phyloP scores from a whole-genome alignment of 1,284 basidiomycete species.

The Ustilago hordei region DNA sequence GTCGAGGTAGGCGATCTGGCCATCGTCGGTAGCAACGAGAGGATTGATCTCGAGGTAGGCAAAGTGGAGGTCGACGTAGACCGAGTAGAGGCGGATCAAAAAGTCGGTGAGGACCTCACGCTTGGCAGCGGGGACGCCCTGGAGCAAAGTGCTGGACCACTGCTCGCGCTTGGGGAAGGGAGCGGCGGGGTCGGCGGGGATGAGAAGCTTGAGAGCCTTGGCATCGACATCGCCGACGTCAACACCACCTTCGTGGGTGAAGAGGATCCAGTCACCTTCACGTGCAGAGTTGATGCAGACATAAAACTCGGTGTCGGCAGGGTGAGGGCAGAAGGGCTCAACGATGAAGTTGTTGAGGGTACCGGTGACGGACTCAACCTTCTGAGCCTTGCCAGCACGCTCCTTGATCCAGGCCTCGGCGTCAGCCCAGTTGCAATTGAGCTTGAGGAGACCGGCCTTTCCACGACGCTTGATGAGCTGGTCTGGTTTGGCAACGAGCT shows the following conservation, averaged over 20 bases:
- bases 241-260: slow-evolving; percentile 98
- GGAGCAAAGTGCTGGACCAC: slow-evolving; percentile 63
- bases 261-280: slow-evolving; percentile 95
- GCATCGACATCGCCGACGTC: slow-evolving; percentile 98
- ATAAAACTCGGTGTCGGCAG: slow-evolving; percentile 94
- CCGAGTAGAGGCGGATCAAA: slow-evolving; percentile 91
- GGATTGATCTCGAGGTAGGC: slow-evolving; percentile 99
- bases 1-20: slow-evolving; percentile 92
- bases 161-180: slow-evolving; percentile 83
- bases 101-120: slow-evolving; percentile 75
- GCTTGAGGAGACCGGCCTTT: slow-evolving; percentile 89
- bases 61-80: slow-evolving; percentile 86
- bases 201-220: slow-evolving; percentile 88
- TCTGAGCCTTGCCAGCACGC: slow-evolving; percentile 91
- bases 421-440: slow-evolving; percentile 92
- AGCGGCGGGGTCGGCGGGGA: slow-evolving; percentile 83
- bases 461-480: slow-evolving; percentile 99
- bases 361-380: slow-evolving; percentile 92
- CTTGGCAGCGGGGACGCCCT: slow-evolving; percentile 58
- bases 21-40: slow-evolving; percentile 90
- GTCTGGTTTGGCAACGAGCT: slow-evolving; percentile 74
- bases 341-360: slow-evolving; percentile 97
- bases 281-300: slow-evolving; percentile 97
- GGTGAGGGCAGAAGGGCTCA: slow-evolving; percentile 97
- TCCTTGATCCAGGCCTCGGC: slow-evolving; percentile 81